Evolutionary conservation across 1,139 yeast genomes (phyloP).

Genomic region (Debaryomycetaceae sp.): DNA sequence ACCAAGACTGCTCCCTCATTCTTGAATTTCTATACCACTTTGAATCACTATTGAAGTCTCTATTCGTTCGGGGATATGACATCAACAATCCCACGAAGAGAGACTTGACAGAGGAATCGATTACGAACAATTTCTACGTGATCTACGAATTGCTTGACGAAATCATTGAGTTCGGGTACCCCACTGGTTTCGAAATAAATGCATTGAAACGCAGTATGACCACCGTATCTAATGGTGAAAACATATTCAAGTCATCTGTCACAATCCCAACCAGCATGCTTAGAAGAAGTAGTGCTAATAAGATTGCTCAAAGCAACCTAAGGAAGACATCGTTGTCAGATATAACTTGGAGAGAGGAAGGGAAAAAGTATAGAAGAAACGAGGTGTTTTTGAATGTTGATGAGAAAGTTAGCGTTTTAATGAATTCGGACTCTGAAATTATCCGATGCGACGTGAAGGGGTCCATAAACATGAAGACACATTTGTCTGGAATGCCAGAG

Average conservation of each 20-base stretch:
- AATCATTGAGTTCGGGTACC: conserved; percentile 77
- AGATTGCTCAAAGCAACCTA: neutral
- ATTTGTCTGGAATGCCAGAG: conserved; percentile 70
- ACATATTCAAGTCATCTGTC: conserved; percentile 19
- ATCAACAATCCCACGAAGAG: conserved; percentile 5
- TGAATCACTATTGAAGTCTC: conserved; percentile 36
- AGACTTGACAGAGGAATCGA: conserved; percentile 25
- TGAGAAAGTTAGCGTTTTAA: conserved; percentile 69
- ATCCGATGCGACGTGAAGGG: conserved; percentile 79
- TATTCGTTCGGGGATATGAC: conserved; percentile 10
- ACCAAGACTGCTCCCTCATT: conserved; percentile 78
- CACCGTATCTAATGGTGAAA: conserved; percentile 19
- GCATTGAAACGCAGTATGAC: conserved; percentile 26
- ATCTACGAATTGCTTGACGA: conserved; percentile 80
- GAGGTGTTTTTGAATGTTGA: conserved; percentile 75
- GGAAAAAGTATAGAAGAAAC: conserved; percentile 76
- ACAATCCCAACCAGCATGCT: conserved; percentile 6
- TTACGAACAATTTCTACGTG: conserved; percentile 54
- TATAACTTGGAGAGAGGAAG: conserved; percentile 67
- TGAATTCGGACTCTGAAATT: conserved; percentile 57
- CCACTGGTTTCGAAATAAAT: conserved; percentile 61
- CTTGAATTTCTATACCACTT: conserved; percentile 75
- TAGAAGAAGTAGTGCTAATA: conserved; percentile 8
- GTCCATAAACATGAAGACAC: conserved; percentile 65
- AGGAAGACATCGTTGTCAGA: conserved; percentile 5